Evolutionary conservation across 345 rosid species (phyloP), one percentile per base, ranked within the genome.

Genomic region (Brassica rapa): DNA sequence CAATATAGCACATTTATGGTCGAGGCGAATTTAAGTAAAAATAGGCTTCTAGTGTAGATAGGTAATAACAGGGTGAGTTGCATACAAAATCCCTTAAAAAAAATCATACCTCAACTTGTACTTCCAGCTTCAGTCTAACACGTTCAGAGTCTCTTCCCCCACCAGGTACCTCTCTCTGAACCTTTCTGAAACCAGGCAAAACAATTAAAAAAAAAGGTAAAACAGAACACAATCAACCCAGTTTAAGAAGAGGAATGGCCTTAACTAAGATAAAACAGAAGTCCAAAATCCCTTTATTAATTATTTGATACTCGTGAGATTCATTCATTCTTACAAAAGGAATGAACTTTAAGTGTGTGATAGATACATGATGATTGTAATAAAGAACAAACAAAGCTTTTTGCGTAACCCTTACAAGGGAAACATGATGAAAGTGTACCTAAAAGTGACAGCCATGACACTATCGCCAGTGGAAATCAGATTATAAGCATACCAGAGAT

Each of bases 61-160:
- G 15, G 16, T 60, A 24, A 5, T 9, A 53, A 19, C 63, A n/a
- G 30, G 15, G 3, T 30, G 30, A 23, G 3, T 30, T 27, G 16
- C 19, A 71, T 27, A 27, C 21, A 0, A 64, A 3, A 33, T 56
- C 27, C 25, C 33, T 19, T 12, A 8, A 30, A 63, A 29, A 63
- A 29, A 55, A 21, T 0, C 24, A 70, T 87, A 91, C 98, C 98
- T 94, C 91, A 35, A 92, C 97, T 88, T 81, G 85, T 15, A 94
- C 88, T 86, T 94, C 93, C 77, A 94, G 76, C 85, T 90, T 92
- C 77, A 94, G 86, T 83, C 82, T 85, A 41, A 94, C 82, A 11
- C 98, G 91, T 68, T 92, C 97, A 0, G 95, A 90, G 71, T 92
- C 97, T 84, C 97, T 91, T 80, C 90, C 93, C 19, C 97, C 94